Conservation (phyloP, 2,329 filamentous ascomycete species). For the Paraconiothyrium brasiliense region DNA sequence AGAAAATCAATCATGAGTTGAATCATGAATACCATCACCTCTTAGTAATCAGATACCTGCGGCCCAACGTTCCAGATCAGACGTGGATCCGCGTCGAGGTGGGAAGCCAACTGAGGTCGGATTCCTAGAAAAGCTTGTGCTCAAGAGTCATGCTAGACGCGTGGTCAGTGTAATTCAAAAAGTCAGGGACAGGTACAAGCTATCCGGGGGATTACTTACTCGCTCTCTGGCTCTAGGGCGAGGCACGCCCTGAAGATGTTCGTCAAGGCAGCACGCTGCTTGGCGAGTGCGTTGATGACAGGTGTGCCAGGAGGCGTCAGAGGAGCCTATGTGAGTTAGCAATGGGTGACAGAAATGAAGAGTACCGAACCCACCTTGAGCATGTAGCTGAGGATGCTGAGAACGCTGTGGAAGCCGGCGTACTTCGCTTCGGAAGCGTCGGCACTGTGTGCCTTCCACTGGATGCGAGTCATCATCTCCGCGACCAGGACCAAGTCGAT, state of each 20-base stretch:
- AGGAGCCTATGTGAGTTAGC: slow-evolving; percentile 70
- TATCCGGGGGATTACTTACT: slow-evolving; percentile 49
- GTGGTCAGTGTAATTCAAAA: background rate
- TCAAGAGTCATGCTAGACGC: slow-evolving; percentile 83
- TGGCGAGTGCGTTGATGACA: slow-evolving; percentile 92
- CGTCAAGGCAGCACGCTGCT: slow-evolving; percentile 92
- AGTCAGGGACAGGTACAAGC: background rate
- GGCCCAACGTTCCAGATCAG: background rate
- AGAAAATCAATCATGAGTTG: slow-evolving; percentile 7
- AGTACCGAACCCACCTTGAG: slow-evolving; percentile 66
- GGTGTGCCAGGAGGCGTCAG: slow-evolving; percentile 93
- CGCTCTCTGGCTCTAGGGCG: slow-evolving; percentile 94
- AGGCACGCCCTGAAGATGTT: slow-evolving; percentile 99
- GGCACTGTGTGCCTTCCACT: slow-evolving; percentile 75
- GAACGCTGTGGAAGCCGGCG: slow-evolving; percentile 95
- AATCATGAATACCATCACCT: slow-evolving; percentile 7
- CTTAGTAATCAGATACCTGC: background rate
- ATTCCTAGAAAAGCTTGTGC: slow-evolving; percentile 83
- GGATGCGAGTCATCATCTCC: slow-evolving; percentile 98
- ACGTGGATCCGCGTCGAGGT: background rate
- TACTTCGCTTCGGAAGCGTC: slow-evolving; percentile 71
- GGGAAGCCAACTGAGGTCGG: background rate
- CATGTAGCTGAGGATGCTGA: slow-evolving; percentile 99
- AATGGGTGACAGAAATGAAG: background rate
- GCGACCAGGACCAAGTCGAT: slow-evolving; percentile 93